Evolutionary conservation across 2,329 filamentous ascomycete species (phyloP).

Genomic region (Fusarium odoratissimum): DNA sequence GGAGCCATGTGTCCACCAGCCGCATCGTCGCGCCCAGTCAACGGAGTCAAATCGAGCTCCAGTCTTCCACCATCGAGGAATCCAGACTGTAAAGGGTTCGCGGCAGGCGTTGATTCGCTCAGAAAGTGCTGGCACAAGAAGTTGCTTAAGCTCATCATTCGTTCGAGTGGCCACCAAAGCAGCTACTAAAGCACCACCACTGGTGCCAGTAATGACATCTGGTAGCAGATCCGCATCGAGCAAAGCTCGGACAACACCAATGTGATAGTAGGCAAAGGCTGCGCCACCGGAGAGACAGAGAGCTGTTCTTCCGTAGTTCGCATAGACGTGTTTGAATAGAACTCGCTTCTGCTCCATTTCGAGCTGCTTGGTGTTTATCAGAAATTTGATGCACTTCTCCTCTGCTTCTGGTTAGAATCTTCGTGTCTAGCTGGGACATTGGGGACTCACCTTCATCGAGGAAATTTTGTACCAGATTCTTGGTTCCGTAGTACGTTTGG

Average conservation of each 20-base stretch:
- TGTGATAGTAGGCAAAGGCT: slow-evolving; percentile 96
- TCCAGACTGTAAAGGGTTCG: slow-evolving; percentile 81
- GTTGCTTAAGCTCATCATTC: slow-evolving; percentile 85
- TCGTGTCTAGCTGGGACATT: background rate
- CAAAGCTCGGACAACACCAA: slow-evolving; percentile 90
- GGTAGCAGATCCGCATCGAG: slow-evolving; percentile 88
- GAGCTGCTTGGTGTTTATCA: slow-evolving; percentile 76
- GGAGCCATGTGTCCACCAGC: slow-evolving; percentile 91
- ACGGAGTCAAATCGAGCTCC: slow-evolving; percentile 94
- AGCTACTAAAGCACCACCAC: slow-evolving; percentile 90
- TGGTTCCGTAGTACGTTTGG: slow-evolving; percentile 98
- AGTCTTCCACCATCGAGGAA: slow-evolving; percentile 87
- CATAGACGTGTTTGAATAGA: slow-evolving; percentile 88
- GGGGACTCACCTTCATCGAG: slow-evolving; percentile 76
- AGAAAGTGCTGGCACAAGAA: slow-evolving; percentile 89
- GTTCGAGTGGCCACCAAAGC: slow-evolving; percentile 89
- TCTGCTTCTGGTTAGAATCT: slow-evolving; percentile 57
- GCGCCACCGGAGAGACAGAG: slow-evolving; percentile 94
- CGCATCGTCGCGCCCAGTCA: slow-evolving; percentile 86
- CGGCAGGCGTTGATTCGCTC: slow-evolving; percentile 85
- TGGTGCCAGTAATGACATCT: slow-evolving; percentile 96
- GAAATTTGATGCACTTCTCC: slow-evolving; percentile 72
- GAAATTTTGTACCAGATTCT: slow-evolving; percentile 90
- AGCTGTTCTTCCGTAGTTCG: slow-evolving; percentile 92
- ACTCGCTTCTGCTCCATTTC: slow-evolving; percentile 78